These are phyloP conservation scores for Senecio squalidus DNA, from an alignment of 140 eudicot species.

Conservation along the genomic window DNA sequence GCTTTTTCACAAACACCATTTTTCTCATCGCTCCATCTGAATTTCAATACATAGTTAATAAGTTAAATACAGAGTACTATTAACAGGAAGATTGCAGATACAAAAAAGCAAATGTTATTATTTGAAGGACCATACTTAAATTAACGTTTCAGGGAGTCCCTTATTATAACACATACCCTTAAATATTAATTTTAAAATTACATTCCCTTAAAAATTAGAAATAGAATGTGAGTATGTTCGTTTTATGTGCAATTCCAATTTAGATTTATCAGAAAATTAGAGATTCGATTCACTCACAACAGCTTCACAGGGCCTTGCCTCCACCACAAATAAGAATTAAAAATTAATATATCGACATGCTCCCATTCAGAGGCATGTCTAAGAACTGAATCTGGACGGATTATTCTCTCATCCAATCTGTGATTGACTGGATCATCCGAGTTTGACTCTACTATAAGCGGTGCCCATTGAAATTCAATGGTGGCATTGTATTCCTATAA, in stretches of 20 bases:
- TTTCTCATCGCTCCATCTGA: conserved; percentile 68
- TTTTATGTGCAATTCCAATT: conserved; percentile 4
- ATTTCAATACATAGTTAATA: no score
- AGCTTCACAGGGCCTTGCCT: conserved; percentile 93
- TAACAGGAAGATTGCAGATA: no score
- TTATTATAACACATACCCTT: no score
- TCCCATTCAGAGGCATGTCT: conserved; percentile 86
- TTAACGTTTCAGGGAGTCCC: no score
- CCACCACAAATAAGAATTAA: conserved; percentile 98
- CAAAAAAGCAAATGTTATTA: no score
- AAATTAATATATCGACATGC: conserved; percentile 76
- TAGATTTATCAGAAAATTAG: not conserved
- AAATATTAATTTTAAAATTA: no score
- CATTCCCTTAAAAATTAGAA: no score
- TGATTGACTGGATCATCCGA: conserved; percentile 94
- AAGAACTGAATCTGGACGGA: conserved; percentile 79
- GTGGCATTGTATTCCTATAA: conserved; percentile 87
- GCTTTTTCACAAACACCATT: conserved; percentile 81
- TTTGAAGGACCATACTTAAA: no score
- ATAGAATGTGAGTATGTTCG: no score
- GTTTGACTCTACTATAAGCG: conserved; percentile 91
- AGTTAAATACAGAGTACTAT: no score
- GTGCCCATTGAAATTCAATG: conserved; percentile 96
- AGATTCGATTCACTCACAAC: conserved; percentile 47
- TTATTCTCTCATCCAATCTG: conserved; percentile 77